phyloP scores from a whole-genome alignment of 148 eudicot genomes.

The Persicaria tinctoria region DNA sequence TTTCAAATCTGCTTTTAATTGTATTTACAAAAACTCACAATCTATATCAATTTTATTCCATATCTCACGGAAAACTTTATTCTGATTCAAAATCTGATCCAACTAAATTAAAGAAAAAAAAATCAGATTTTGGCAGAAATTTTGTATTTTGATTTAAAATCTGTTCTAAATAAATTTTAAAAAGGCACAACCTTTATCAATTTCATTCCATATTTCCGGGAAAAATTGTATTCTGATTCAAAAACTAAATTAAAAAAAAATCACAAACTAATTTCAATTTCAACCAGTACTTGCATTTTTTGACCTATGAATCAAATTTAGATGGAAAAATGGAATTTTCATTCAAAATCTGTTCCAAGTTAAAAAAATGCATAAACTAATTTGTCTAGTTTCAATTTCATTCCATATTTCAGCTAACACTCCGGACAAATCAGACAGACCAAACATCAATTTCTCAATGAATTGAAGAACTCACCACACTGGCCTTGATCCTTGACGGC shows the following conservation, averaged over 20 bases:
- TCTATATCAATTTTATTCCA: not conserved
- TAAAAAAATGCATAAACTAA: not conserved
- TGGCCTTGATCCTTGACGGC: constrained; percentile 14
- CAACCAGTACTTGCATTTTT: not conserved
- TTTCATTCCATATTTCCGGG: not conserved
- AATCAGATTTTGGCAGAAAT: too few species aligned
- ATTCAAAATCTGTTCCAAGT: not conserved
- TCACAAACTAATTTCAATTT: not conserved
- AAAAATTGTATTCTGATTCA: not conserved
- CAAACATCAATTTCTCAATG: not conserved
- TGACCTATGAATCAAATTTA: not conserved
- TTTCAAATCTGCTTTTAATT: not conserved
- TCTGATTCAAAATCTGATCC: not conserved
- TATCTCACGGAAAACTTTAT: too few species aligned
- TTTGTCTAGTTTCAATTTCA: not conserved
- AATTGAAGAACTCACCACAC: constrained; percentile 6
- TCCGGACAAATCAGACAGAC: not conserved
- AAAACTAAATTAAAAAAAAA: not conserved
- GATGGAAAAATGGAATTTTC: not conserved
- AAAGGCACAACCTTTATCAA: not conserved
- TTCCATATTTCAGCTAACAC: not conserved
- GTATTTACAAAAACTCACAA: not conserved
- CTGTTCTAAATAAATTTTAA: not conserved
- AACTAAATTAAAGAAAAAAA: not conserved
- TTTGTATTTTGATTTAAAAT: not conserved